Evolutionary conservation across 805 yeast genomes (phyloP).

Genomic region (Pichia phayaonensis): DNA sequence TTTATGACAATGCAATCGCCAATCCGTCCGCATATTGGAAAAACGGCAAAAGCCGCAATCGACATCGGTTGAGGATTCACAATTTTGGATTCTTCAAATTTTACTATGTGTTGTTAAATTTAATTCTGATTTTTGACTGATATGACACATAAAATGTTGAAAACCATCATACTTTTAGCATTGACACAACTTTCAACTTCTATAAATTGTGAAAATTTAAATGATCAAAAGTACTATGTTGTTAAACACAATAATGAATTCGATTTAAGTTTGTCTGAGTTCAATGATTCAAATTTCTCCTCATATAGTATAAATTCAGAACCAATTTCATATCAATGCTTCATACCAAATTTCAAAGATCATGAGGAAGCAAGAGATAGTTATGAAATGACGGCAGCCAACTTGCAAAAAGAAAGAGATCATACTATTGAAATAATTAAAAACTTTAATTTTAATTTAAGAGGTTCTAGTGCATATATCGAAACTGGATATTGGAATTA

Average conservation of each 20-base stretch:
- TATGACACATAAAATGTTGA: neutral
- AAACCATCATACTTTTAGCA: no score
- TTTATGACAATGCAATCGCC: no score
- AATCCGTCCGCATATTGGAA: neutral
- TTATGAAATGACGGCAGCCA: neutral
- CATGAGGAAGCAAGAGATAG: neutral
- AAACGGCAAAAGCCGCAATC: neutral
- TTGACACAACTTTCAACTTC: neutral
- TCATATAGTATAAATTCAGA: neutral
- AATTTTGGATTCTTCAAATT: neutral
- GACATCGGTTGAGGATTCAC: neutral
- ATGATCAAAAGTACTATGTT: conserved; percentile 1
- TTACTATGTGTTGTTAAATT: neutral
- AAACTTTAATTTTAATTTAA: conserved; percentile 7
- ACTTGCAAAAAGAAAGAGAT: conserved; percentile 12
- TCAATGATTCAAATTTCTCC: neutral
- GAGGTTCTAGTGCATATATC: conserved; percentile 1
- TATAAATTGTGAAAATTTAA: neutral
- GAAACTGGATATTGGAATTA: conserved; percentile 17
- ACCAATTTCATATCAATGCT: neutral
- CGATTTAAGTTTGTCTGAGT: neutral
- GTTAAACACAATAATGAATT: neutral
- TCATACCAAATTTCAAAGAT: neutral
- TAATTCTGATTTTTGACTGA: neutral
- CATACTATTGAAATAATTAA: conserved; percentile 16